phyloP scores from a whole-genome alignment of 768 basidiomycete species.

The Boletus tylopilopsis region DNA sequence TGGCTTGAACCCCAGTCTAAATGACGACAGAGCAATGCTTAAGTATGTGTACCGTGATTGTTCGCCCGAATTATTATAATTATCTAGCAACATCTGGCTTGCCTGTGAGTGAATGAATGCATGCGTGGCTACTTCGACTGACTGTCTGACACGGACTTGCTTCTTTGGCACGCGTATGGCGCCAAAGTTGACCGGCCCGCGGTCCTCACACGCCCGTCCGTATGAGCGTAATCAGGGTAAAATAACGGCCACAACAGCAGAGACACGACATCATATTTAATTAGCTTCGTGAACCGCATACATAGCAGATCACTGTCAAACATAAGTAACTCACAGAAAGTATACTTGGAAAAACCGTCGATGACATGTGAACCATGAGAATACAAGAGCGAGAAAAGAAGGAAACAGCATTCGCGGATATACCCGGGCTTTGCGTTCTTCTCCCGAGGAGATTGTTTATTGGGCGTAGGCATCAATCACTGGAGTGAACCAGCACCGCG shows the following conservation, averaged over 20 bases:
- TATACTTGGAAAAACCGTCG: neutral
- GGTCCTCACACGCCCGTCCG: neutral
- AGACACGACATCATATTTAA: neutral
- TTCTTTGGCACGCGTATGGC: neutral
- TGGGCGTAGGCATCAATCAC: neutral
- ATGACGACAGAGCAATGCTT: too few species aligned
- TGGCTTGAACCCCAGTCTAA: too few species aligned
- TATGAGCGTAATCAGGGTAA: neutral
- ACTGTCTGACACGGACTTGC: neutral
- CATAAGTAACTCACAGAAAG: neutral
- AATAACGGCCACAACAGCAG: neutral
- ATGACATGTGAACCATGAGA: neutral
- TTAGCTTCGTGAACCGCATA: neutral
- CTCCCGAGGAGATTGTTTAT: conserved; percentile 3
- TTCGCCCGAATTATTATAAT: too few species aligned
- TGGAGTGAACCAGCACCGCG: neutral
- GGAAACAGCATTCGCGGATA: neutral
- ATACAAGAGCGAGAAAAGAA: neutral
- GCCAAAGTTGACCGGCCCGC: neutral
- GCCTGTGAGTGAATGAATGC: too few species aligned
- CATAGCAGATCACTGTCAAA: neutral
- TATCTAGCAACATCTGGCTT: too few species aligned
- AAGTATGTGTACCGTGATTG: too few species aligned
- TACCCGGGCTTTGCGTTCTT: neutral
- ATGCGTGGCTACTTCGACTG: neutral